Evolutionary conservation across 2,329 filamentous ascomycete genomes (phyloP), one percentile per base, ranked within the genome.

Genomic region (Didymella keratinophila): DNA sequence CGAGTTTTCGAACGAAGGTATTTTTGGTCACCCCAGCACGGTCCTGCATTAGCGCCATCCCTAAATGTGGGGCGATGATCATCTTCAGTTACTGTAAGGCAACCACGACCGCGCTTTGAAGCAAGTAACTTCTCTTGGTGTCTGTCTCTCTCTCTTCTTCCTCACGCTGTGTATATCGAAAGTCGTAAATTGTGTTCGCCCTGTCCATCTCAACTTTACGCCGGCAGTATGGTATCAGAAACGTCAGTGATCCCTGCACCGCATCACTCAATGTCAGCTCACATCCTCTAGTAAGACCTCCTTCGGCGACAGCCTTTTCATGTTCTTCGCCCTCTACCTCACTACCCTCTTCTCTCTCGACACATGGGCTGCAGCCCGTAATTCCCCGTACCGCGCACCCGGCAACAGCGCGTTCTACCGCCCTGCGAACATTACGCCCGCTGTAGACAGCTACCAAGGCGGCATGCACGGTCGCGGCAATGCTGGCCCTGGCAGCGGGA

Each of bases 311-410:
- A 66, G 71, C 10, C 45, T 75, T 56, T 52, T 70, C 30, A 65
- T 71, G 62, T 77, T 78, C 70, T 27, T 76, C 58, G 71, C 72
- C 28, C 74, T 78, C 47, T 78, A 78, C 63, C 48, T 78, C 43
- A 76, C 75, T n/a, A 78, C 75, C 0, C 71, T 78, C 60, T 77
- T 78, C 70, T 71, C 67, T 52, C 58, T 76, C 53, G 75, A 78
- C 54, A 67, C 73, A 48, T 76, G 71, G 69, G 62, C 71, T 48
- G 73, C 75, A 11, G 75, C 75, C 9, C 70, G 68, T 37, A 60
- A 58, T 42, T 76, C 74, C 1, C 71, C 74, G 0, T 71, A 71
- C 60, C 70, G 74, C 55, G 66, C 66, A 11, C 67, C 71, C 3
- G 42, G 61, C 28, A 52, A 52, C 20, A 67, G 60, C 47, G 55